Percentiles rank a stretch among this genome's conserved stretches.
Evolutionary conservation across 2,329 filamentous ascomycete genomes (phyloP).

Genomic region (Grosmannia penicillata): DNA sequence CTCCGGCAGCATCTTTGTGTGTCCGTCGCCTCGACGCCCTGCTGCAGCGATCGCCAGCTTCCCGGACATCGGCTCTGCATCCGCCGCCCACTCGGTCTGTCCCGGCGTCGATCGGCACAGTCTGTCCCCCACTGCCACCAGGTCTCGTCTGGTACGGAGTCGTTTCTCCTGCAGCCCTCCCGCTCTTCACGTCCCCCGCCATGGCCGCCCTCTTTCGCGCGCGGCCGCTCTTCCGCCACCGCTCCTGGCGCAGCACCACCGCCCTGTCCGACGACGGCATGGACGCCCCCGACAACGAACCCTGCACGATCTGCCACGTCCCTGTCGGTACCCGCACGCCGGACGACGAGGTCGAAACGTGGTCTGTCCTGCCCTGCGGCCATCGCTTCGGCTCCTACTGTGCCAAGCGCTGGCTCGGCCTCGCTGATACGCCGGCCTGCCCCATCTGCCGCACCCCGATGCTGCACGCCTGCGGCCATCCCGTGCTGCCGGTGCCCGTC

Average conservation of each 20-base stretch:
- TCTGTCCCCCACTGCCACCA: too few relatives aligned
- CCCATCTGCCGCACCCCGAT: conserved; percentile 23
- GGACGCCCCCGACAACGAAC: not conserved
- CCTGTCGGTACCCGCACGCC: conserved; percentile 21
- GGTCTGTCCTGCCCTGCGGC: conserved; percentile 25
- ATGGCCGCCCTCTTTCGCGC: not conserved
- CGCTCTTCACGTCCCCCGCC: not conserved
- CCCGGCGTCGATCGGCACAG: too few relatives aligned
- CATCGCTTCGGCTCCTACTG: conserved; percentile 28
- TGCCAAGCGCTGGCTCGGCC: conserved; percentile 26
- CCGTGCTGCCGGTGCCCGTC: conserved; percentile 14
- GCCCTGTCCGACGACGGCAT: not conserved
- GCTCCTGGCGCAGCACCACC: not conserved
- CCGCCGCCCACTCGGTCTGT: too few relatives aligned
- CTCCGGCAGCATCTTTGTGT: too few relatives aligned
- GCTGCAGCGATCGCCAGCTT: too few relatives aligned
- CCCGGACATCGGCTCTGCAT: too few relatives aligned
- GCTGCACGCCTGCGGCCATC: conserved; percentile 19
- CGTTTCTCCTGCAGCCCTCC: not conserved
- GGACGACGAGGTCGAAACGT: conserved; percentile 23
- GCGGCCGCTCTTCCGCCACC: not conserved
- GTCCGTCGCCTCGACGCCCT: too few relatives aligned
- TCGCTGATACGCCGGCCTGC: conserved; percentile 21
- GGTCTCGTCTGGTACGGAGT: too few relatives aligned
- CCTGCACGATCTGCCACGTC: conserved; percentile 29